A percentile compares a stretch with the other conserved stretches of the same genome.
phyloP scores from a whole-genome alignment of 768 basidiomycete species.

The Leucocoprinus birnbaumii region DNA sequence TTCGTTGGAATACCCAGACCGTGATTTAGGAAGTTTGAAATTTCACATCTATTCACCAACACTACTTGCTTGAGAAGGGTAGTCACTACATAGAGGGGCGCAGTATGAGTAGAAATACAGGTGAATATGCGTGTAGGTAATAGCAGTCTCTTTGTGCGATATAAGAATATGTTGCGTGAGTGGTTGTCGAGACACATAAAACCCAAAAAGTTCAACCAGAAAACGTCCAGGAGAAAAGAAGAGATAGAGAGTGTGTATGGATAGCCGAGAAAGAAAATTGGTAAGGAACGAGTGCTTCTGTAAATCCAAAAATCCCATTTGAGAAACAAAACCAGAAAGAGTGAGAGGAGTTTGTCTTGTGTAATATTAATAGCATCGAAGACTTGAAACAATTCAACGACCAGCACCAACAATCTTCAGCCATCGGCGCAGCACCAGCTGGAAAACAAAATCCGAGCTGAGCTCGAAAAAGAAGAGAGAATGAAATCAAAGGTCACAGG shows the following conservation, averaged over 20 bases:
- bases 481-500: background rate
- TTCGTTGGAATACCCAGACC: no score
- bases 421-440: background rate
- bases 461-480: no score
- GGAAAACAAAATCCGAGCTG: background rate
- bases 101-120: conserved; percentile 10
- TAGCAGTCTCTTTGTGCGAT: background rate
- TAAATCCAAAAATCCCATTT: background rate
- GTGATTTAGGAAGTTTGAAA: background rate
- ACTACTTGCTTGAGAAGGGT: background rate
- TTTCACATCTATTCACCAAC: conserved; percentile 3
- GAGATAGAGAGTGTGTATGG: background rate
- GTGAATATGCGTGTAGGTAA: background rate
- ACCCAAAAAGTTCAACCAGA: background rate
- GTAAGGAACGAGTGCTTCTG: no score
- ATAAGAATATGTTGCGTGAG: background rate
- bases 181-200: background rate
- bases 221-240: background rate
- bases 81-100: background rate
- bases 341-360: background rate
- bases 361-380: background rate
- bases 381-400: background rate
- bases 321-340: background rate
- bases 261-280: background rate
- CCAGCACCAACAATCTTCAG: background rate